Conservation (phyloP, 306 rosid genomes). For the Trifolium dubium region DNA sequence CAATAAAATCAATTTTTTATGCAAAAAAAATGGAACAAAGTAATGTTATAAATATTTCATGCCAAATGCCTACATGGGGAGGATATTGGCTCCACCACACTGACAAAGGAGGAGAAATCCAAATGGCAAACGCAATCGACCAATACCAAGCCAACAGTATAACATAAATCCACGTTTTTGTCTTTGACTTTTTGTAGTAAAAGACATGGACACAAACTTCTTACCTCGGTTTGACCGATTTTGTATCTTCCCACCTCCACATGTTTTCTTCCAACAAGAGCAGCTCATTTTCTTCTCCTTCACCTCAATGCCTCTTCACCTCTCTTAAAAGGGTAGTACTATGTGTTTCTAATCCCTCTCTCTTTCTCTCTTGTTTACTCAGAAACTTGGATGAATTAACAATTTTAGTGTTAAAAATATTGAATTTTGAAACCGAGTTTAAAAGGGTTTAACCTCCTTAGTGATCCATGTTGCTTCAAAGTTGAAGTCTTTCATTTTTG, state of each 20-base stretch:
- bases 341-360: constrained; percentile 35
- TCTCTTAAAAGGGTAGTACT: constrained; percentile 18
- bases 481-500: constrained; percentile 27
- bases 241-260: neutral
- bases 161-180: constrained; percentile 23
- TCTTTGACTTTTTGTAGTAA: neutral
- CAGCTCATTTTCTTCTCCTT: constrained; percentile 12
- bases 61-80: too few species aligned
- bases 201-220: constrained; percentile 36
- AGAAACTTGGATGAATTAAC: neutral
- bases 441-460: neutral
- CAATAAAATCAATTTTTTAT: too few species aligned
- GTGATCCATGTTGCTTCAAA: neutral
- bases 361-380: neutral
- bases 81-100: too few species aligned
- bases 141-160: constrained; percentile 18
- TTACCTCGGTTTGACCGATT: constrained; percentile 53
- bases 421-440: neutral
- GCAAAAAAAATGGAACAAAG: too few species aligned
- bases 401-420: too few species aligned
- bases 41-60: too few species aligned
- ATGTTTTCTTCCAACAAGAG: neutral
- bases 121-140: constrained; percentile 31
- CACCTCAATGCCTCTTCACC: constrained; percentile 47
- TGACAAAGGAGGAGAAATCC: neutral